These are phyloP conservation scores for Scedosporium aurantiacum DNA, from an alignment of 2,329 filamentous ascomycete genomes.

Conservation along the genomic window DNA sequence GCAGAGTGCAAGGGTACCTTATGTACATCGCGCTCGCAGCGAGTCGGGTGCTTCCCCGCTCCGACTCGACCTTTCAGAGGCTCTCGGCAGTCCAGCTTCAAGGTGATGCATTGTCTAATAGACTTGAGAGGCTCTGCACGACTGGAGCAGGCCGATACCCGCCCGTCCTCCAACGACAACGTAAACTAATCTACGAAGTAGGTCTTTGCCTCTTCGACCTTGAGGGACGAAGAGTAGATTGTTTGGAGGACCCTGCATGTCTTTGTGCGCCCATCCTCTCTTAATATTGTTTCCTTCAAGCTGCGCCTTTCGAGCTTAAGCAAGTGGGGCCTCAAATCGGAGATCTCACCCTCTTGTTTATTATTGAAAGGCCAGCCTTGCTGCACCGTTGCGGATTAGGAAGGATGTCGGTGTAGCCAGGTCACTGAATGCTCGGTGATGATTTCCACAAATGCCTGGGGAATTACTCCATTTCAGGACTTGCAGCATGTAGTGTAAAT, in stretches of 20 bases:
- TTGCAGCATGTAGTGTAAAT: not conserved
- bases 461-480: not conserved
- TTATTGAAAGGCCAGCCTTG: not conserved
- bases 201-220: not conserved
- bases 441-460: not conserved
- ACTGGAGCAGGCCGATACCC: not conserved
- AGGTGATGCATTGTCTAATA: not conserved
- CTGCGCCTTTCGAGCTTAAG: no score
- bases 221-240: not conserved
- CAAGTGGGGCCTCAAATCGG: not conserved
- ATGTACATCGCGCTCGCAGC: not conserved
- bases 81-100: not conserved
- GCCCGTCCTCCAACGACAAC: not conserved
- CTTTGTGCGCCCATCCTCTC: no score
- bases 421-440: not conserved
- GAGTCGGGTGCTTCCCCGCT: conserved; percentile 1
- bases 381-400: not conserved
- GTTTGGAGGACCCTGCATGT: no score
- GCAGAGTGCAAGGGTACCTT: not conserved
- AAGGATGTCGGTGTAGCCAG: not conserved
- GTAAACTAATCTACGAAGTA: no score
- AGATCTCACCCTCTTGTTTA: not conserved
- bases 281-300: no score
- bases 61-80: not conserved
- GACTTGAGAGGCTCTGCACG: not conserved